Evolutionary conservation across 2,329 filamentous ascomycete genomes (phyloP).

Genomic region (Stachybotrys elegans): DNA sequence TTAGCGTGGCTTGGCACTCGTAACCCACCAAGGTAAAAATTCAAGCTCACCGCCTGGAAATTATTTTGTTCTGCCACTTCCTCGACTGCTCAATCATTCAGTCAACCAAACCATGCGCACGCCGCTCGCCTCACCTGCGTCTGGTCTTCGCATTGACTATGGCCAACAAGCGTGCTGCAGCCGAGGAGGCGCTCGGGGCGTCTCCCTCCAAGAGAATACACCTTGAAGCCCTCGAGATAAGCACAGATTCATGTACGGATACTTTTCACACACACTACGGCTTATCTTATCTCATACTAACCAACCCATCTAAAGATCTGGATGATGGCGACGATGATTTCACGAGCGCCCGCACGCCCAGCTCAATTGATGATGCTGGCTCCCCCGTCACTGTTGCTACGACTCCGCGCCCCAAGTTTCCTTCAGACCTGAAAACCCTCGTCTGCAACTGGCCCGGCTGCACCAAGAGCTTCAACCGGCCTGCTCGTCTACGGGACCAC

Average conservation of each 20-base stretch:
- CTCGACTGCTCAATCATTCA: neutral
- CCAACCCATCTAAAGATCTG: constrained; percentile 10
- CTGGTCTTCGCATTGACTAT: constrained; percentile 24
- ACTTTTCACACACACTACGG: neutral
- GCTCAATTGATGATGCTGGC: constrained; percentile 23
- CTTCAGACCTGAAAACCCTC: constrained; percentile 72
- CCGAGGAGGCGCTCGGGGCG: constrained; percentile 14
- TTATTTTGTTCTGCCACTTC: constrained; percentile 25
- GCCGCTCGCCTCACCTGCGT: too few species aligned
- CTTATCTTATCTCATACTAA: constrained; percentile 1
- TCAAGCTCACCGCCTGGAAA: constrained; percentile 26
- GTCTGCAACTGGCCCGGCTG: constrained; percentile 71
- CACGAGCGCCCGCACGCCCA: constrained; percentile 24
- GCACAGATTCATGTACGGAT: neutral
- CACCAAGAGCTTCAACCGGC: constrained; percentile 80
- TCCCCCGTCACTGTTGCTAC: constrained; percentile 28
- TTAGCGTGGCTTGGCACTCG: constrained; percentile 11
- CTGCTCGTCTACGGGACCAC: constrained; percentile 74
- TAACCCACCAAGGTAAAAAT: constrained; percentile 23
- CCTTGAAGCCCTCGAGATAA: constrained; percentile 7
- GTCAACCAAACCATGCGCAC: constrained; percentile 6
- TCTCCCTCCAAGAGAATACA: constrained; percentile 21
- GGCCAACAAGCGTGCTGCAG: constrained; percentile 29
- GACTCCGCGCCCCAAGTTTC: constrained; percentile 48
- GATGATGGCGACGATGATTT: constrained; percentile 29